Percentiles rank a stretch among this genome's conserved stretches.
Conservation (phyloP, 2,329 filamentous ascomycete genomes). For the Colletotrichum theobromicola region DNA sequence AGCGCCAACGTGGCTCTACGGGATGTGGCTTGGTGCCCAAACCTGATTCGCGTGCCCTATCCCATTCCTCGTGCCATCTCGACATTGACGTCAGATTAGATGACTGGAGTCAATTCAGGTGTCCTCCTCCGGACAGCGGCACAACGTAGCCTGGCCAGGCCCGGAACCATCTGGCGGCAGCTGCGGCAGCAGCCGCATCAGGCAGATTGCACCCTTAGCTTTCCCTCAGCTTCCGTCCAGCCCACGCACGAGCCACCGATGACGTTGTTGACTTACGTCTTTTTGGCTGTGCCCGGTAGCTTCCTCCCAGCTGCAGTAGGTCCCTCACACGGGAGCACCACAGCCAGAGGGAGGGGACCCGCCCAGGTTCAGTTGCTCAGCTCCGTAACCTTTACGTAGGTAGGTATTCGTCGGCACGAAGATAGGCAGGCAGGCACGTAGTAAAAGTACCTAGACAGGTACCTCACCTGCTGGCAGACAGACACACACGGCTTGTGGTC, state of each 20-base stretch:
- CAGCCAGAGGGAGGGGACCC: background rate
- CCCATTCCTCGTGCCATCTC: background rate
- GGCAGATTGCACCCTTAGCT: background rate
- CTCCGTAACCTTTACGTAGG: slow-evolving; percentile 8
- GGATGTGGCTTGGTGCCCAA: background rate
- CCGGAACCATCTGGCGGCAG: background rate
- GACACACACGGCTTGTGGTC: background rate
- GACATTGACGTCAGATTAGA: slow-evolving; percentile 16
- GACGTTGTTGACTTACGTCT: slow-evolving; percentile 25
- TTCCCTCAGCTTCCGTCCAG: background rate
- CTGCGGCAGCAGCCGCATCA: background rate
- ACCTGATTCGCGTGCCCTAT: background rate
- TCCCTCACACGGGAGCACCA: background rate
- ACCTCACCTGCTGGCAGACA: background rate
- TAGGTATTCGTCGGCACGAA: background rate
- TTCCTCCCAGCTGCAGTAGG: background rate
- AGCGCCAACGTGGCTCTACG: background rate
- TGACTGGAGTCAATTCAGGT: background rate
- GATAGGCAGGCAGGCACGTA: background rate
- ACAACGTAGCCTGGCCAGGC: background rate
- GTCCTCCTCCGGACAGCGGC: background rate
- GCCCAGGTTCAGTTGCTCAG: background rate
- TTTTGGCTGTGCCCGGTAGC: background rate
- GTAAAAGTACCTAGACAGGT: background rate
- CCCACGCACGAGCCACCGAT: slow-evolving; percentile 22